These are phyloP conservation scores for Hypholoma fasciculare DNA, from an alignment of 768 basidiomycete genomes.

Conservation along the genomic window DNA sequence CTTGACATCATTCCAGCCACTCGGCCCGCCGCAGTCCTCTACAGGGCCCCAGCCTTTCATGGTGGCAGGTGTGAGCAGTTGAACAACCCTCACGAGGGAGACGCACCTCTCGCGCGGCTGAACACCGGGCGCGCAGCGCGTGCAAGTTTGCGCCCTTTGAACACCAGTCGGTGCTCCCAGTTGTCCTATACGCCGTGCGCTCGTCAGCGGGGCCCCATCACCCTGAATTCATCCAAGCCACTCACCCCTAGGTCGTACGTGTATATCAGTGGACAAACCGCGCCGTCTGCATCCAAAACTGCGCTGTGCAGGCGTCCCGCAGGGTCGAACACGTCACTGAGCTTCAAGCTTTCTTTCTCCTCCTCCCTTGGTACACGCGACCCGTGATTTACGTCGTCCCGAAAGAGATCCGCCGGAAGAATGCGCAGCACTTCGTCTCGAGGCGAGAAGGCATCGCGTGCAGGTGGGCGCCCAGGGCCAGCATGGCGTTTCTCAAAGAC, in stretches of 20 bases:
- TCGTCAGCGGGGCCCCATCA: background rate
- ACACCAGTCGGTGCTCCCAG: conserved; percentile 8
- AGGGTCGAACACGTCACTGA: conserved; percentile 8
- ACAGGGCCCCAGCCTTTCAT: conserved; percentile 6
- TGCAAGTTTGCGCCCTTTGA: conserved; percentile 9
- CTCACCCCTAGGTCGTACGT: background rate
- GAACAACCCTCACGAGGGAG: background rate
- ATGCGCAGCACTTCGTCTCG: background rate
- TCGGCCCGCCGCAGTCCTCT: conserved; percentile 1
- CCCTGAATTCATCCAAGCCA: background rate
- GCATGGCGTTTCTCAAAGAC: background rate
- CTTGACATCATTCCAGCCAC: conserved; percentile 9
- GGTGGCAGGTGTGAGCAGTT: background rate
- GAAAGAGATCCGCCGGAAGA: background rate
- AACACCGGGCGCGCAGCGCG: conserved; percentile 8
- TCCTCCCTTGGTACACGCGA: background rate
- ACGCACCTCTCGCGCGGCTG: conserved; percentile 5
- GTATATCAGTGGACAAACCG: background rate
- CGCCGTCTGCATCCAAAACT: background rate
- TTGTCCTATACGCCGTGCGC: background rate
- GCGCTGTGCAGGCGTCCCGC: background rate
- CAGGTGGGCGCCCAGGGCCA: no score
- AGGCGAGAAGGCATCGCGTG: no score
- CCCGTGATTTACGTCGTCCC: background rate
- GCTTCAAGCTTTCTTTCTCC: background rate